Base-by-base conservation (phyloP, 1,284 basidiomycete genomes). In the Singerocomus inundabilis region DNA sequence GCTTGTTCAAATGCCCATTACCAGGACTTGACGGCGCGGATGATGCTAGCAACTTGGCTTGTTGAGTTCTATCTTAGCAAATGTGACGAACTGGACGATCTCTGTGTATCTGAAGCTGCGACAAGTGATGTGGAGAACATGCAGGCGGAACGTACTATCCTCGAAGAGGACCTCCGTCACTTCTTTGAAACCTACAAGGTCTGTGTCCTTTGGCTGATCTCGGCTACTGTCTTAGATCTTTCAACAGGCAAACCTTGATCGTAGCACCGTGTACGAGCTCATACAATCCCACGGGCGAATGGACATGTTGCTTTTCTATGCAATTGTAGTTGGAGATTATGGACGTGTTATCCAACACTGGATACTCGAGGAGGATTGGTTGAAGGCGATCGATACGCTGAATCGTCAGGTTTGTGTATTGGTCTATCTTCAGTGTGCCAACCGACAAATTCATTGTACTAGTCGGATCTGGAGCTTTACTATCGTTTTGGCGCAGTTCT, bases 11-110 rank as follows among this genome's bases (percentile, higher is more conserved):
- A 39, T 21, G 24, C 13, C 3, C 28, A 25, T 39, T 47, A 48
- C 16, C 55, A 95, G 92, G 93, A 97, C 59, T 60, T 91, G 40
- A 93, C 92, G 0, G 94, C 98, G 68, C 81, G 97, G 30, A 94
- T 96, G 87, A 96, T 99, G 88, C 76, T 99, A 8, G 94, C 97
- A 2, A 98, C 95, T 0, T 99, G 97, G 97, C 85, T 99, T 7
- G 87, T 97, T 28, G 97, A 99, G 69, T 94, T 99, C 57, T 98
- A 95, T 66, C 81, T 99, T 21, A 90, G 88, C 71, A 98, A 97
- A 73, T 93, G 93, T 68, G 96, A 98, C 63, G 91, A 96, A 57
- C 76, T 98, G 42, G 97, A 99, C 65, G 97, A 99, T 63, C 73
- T 91, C 15, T 80, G 88, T 38, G 88, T 85, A 1, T 86, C 94